Base-by-base conservation (phyloP, 179 eudicot genomes). In the Carnegiea gigantea region DNA sequence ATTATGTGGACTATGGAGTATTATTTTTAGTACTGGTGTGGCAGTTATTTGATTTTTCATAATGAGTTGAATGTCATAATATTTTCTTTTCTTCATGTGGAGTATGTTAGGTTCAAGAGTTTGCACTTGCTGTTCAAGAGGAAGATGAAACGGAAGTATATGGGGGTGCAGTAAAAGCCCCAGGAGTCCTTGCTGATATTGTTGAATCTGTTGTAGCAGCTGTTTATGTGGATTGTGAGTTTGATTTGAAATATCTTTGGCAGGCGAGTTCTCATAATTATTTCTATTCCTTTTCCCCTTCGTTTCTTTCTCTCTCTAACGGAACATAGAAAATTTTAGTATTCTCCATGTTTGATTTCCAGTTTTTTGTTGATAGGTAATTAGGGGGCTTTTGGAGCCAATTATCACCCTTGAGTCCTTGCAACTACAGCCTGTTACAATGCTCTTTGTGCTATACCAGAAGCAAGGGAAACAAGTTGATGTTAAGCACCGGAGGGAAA, bases 201-300 rank as follows among this genome's bases (percentile, higher is more conserved):
- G 98, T 94, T 13, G 99, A 96, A 86, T 90, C 98, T 7, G 78
- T 96, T 10, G 90, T 89, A 12, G 99, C 93, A 43, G 99, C 99
- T 44, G 90, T 94, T 64, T 96, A 92, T 78, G 78, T 90, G 1
- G 98, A 94, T 46, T 88, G 90, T 57, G 84, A 82, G 38, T 90
- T 86, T 40, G 89, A 96, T 87, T 76, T 94, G 81, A 80, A 88
- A 24, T 85, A 65, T 72, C 80, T 93, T 80, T 95, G 98, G 97
- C 53, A 75, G 93, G 96, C 90, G 43, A 44, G 84, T 83, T 24
- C 53, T 57, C 80, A 18, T 28, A 7, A 28, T 0, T 54, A 23
- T 4, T 40, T 12, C 20, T 20, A 11, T 43, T 73, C 9, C 23
- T 38, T 33, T 28, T 68, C 7, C 57, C 62, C 33, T 57, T 14